phyloP scores from a whole-genome alignment of 148 eudicot genomes.

The Rheum nobile region DNA sequence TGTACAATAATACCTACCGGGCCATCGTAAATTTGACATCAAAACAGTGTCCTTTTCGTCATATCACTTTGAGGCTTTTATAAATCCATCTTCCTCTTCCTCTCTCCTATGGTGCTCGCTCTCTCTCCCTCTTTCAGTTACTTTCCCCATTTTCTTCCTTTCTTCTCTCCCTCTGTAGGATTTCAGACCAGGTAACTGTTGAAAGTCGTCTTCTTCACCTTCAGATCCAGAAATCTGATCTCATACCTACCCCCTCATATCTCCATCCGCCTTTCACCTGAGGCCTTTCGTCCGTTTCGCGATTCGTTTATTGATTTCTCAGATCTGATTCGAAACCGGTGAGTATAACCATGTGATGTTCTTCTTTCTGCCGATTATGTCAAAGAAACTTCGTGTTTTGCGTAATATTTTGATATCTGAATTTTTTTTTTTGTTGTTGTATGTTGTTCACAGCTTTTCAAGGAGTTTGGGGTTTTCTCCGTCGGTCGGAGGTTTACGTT shows the following conservation, averaged over 20 bases:
- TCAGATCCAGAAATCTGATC: background rate
- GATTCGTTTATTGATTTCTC: background rate
- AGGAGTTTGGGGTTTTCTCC: background rate
- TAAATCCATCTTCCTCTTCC: background rate
- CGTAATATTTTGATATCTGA: background rate
- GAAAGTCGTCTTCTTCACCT: background rate
- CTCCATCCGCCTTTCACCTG: background rate
- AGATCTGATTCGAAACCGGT: conserved; percentile 1
- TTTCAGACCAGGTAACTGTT: background rate
- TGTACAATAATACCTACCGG: background rate
- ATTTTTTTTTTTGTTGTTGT: background rate
- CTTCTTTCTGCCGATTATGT: conserved; percentile 1
- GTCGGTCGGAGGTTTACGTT: background rate
- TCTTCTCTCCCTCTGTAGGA: background rate
- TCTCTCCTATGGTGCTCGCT: background rate
- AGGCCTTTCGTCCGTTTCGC: background rate
- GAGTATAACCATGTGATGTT: background rate
- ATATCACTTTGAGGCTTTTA: background rate
- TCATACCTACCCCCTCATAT: background rate
- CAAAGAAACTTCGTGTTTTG: background rate
- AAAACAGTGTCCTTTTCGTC: background rate
- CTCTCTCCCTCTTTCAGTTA: background rate
- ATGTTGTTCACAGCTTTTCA: conserved; percentile 1
- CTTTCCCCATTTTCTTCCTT: background rate
- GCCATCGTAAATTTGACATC: background rate